Conservation (phyloP, 345 rosid genomes). For the Aurinia saxatilis region DNA sequence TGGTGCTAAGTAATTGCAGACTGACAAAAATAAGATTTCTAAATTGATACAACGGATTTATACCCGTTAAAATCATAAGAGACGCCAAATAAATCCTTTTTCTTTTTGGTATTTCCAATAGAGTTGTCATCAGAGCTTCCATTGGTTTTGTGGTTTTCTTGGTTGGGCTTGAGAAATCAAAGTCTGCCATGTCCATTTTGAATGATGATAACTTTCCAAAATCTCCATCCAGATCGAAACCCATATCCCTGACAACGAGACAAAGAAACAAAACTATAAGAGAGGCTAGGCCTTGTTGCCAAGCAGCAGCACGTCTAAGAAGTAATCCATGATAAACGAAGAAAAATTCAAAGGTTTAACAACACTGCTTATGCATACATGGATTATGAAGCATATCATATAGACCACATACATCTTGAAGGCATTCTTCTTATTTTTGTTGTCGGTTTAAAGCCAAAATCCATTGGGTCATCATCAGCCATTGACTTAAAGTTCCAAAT, state of each 20-base stretch:
- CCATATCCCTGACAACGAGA: slow-evolving; percentile 57
- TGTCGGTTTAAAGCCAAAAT: slow-evolving; percentile 54
- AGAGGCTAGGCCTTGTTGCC: slow-evolving; percentile 11
- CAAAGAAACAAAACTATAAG: slow-evolving; percentile 1
- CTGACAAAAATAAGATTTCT: background rate
- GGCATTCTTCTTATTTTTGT: slow-evolving; percentile 55
- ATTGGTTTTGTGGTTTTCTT: slow-evolving; percentile 43
- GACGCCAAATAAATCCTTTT: slow-evolving; percentile 44
- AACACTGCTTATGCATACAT: background rate
- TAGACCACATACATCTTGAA: slow-evolving; percentile 50
- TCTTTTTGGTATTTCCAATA: slow-evolving; percentile 29
- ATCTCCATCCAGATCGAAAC: slow-evolving; percentile 66
- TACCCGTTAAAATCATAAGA: slow-evolving; percentile 78
- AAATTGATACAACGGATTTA: slow-evolving; percentile 12
- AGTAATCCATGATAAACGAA: slow-evolving; percentile 1
- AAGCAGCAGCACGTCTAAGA: slow-evolving; percentile 2
- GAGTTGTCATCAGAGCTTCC: slow-evolving; percentile 44
- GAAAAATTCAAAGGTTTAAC: background rate
- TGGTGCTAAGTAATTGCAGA: slow-evolving; percentile 17
- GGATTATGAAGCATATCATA: background rate
- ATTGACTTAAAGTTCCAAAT: slow-evolving; percentile 67
- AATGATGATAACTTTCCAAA: slow-evolving; percentile 69
- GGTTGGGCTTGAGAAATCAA: slow-evolving; percentile 63
- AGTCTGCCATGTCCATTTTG: slow-evolving; percentile 70
- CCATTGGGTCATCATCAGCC: slow-evolving; percentile 54